Evolutionary conservation across 2,329 filamentous ascomycete species (phyloP), one percentile per base, ranked within the genome.

Genomic region (Cadophora luteo-olivacea): DNA sequence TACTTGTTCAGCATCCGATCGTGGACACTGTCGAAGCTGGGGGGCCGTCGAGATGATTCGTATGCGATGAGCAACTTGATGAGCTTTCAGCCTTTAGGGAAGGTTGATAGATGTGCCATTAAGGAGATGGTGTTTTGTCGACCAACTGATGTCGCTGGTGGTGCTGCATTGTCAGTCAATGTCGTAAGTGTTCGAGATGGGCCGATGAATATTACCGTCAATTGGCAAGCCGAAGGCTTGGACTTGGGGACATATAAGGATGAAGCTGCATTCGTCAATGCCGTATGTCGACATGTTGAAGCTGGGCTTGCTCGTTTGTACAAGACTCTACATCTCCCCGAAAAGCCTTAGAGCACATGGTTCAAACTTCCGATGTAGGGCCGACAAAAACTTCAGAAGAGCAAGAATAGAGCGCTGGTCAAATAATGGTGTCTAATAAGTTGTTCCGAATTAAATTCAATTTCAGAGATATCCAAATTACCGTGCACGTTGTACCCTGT

Each of bases 401-500:
- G 12, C 1, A n/a, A 55, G 25, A 16, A 32, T 32, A 16, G 4
- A 7, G 7, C 2, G 9, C 36, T 38, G 36, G 36, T 14, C 12
- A 9, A 55, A 55, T 16, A 45, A 14, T 38, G 9, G 32, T 61
- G 33, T 61, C 36, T 61, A 64, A 55, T 41, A n/a, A 41, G 14
- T 45, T 54, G 41, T 52, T 45, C 41, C 45, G 29, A 60, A 60
- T 51, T 52, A 52, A 61, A 54, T 45, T 36, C 61, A 2, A 57
- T 57, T 68, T 25, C 48, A 57, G 45, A n/a, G 36, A 54, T 64
- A 54, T 58, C 19, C 12, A 11, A 58, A 51, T 51, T 16, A 57
- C 4, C 19, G 61, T 68, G 66, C 66, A 0, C 54, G 61, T 49
- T 64, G 66, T 61, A 64, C 61, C 52, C 54, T 24, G 45, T 64